Conservation (phyloP, 345 rosid genomes). For the Melaleuca quinquenervia region DNA sequence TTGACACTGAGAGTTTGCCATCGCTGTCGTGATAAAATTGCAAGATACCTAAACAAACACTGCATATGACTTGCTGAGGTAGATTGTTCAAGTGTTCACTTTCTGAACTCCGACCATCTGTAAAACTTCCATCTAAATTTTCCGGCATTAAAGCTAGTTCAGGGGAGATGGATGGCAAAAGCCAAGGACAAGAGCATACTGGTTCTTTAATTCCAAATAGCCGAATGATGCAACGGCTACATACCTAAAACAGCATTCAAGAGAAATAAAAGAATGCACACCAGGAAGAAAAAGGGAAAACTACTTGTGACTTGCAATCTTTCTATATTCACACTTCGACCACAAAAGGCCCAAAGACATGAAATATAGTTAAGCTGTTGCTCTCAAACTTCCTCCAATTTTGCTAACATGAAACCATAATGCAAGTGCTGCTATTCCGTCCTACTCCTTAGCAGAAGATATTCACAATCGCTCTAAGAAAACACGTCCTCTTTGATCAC, state of each 20-base stretch:
- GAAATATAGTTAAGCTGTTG: not conserved
- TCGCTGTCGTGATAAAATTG: constrained; percentile 46
- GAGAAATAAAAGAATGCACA: not conserved
- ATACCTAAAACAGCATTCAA: constrained; percentile 36
- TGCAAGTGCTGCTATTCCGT: not conserved
- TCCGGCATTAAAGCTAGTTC: constrained; percentile 7
- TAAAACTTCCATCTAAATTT: not conserved
- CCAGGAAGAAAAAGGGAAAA: not conserved
- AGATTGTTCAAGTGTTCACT: not conserved
- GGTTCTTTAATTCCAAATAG: constrained; percentile 34
- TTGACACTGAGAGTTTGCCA: constrained; percentile 17
- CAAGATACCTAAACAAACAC: constrained; percentile 68
- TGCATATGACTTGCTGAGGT: constrained; percentile 36
- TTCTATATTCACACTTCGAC: not conserved
- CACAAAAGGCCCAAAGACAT: not conserved
- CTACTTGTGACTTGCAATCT: not conserved
- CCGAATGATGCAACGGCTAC: constrained; percentile 66
- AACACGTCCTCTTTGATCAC: not conserved
- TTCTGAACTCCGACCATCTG: not conserved
- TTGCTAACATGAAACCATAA: not conserved
- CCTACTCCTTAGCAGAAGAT: not conserved
- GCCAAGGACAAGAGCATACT: constrained; percentile 11
- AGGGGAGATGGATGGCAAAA: constrained; percentile 15
- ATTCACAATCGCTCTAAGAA: not conserved
- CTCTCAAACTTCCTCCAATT: not conserved